Evolutionary conservation across 306 rosid species (phyloP), one percentile per base, ranked within the genome.

Genomic region (Lupinus albus): DNA sequence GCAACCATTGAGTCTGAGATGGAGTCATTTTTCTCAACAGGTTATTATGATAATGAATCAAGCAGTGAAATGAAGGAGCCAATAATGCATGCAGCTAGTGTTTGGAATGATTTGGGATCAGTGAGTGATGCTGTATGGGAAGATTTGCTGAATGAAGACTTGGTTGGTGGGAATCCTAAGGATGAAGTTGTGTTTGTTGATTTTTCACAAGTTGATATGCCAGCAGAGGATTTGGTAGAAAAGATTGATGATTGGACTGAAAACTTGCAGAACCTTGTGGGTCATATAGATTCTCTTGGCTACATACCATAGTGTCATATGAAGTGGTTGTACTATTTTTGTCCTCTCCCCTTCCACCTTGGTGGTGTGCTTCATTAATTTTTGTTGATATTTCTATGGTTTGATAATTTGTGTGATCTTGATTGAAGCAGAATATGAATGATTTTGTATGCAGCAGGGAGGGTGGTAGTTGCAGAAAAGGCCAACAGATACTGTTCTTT

Each of bases 281-380:
- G 86, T 81, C 89, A 90, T 72, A 62, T 88, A 91, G 94, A 81
- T 68, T 84, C 50, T 84, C 89, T 80, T 71, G 81, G 57, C 59
- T 61, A 88, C n/a, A 71, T 66, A 65, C 83, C 80, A 0, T 53
- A 58, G 64, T 18, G 11, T 10, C n/a, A 14, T 25, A 25, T 48
- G 70, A 45, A 14, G 36, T 52, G 58, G 67, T 49, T 50, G 57
- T 73, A 33, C 7, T 17, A 30, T 15, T 49, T 3, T 6, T 56
- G 8, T 49, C 41, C 47, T 46, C 6, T 36, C 62, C 53, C 39
- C 0, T 39, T 55, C 56, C 67, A 61, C 5, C 7, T n/a, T 39
- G 6, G 67, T 60, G 85, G 85, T 81, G 78, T 3, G 62, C 38
- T 75, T 68, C 3, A 25, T 14, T 64, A 28, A 28, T 28, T 20